Base-by-base conservation (phyloP, 2,329 filamentous ascomycete genomes). In the Madurella fahalii region DNA sequence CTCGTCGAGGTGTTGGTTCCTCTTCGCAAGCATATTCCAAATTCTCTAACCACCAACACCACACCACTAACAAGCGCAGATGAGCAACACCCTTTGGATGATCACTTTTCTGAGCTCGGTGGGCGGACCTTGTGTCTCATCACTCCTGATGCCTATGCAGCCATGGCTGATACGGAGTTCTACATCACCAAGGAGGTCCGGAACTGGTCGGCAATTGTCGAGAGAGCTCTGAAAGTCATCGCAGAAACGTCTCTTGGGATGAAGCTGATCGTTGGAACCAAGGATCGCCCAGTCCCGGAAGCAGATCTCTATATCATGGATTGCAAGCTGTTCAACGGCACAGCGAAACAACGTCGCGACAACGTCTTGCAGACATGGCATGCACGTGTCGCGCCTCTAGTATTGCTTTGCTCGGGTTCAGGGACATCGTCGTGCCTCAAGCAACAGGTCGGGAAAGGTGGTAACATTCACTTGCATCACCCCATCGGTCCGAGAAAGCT, bases 221-320 rank as follows among this genome's bases (percentile, higher is more conserved):
- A 61, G 40, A 44, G 47, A 31, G 48, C 58, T 9, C 39, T 63
- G 31, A 54, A 20, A 17, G 40, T 37, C 30, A 63, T 56, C 30
- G 58, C 56, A 12, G 54, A 48, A 5, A 50, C 34, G 11, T 45
- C 37, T 8, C 50, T 61, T 1, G 60, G 60, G 3, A 57, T 61
- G 53, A 39, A 55, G 5, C 40, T 63, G 16, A 42, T 51, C 9
- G 11, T 57, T 8, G 56, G 40, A 7, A 54, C 49, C 4, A 17
- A 37, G 13, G 47, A 58, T 9, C 34, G 47, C 8, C 53, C 52
- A 18, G 16, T 40, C 9, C 55, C 61, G 4, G 32, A 20, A 9
- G 61, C 61, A 11, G 61, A 63, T 37, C 3, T 62, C 9, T 63
- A 63, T 37, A 15, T 63, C 37, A 8, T 61, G 25, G 59, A 62